Conservation (phyloP, 1,284 basidiomycete genomes). For the Ustilago trichophora region DNA sequence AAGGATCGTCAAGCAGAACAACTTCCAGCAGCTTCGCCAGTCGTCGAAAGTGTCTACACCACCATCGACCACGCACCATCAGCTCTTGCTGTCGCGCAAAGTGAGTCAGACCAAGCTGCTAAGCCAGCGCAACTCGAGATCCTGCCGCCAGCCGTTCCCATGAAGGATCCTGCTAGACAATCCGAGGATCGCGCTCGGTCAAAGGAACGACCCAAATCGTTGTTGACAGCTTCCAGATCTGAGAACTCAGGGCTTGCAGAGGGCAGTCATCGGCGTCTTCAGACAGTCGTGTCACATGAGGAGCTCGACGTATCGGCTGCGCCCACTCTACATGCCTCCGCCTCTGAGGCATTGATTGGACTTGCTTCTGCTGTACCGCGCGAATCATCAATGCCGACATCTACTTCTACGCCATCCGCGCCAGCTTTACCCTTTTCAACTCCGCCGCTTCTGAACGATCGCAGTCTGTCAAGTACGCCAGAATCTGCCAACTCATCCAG, state of each 20-base stretch:
- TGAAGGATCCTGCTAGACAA: constrained; percentile 31
- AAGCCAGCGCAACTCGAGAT: neutral
- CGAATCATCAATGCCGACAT: neutral
- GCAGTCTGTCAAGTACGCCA: constrained; percentile 19
- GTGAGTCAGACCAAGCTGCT: neutral
- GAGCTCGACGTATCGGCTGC: constrained; percentile 19
- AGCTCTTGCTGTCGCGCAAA: neutral
- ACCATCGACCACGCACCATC: neutral
- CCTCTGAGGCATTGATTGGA: constrained; percentile 9
- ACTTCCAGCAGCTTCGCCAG: neutral
- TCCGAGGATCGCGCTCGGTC: constrained; percentile 20
- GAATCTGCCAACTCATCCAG: constrained; percentile 13
- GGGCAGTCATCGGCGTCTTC: constrained; percentile 18
- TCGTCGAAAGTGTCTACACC: neutral
- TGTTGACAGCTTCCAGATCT: constrained; percentile 18
- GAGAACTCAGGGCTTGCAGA: constrained; percentile 25
- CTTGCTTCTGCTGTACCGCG: neutral
- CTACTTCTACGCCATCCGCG: neutral
- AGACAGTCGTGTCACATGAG: constrained; percentile 45
- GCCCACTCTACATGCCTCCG: constrained; percentile 4
- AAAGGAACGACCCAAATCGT: neutral
- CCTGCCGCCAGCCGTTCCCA: constrained; percentile 26
- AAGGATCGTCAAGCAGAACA: constrained; percentile 69
- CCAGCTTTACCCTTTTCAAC: constrained; percentile 1
- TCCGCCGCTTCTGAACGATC: constrained; percentile 9